A percentile compares a stretch with the other conserved stretches of the same genome.
Evolutionary conservation across 2,329 filamentous ascomycete species (phyloP).

Genomic region (Nothophaeocryptopus gaeumannii): DNA sequence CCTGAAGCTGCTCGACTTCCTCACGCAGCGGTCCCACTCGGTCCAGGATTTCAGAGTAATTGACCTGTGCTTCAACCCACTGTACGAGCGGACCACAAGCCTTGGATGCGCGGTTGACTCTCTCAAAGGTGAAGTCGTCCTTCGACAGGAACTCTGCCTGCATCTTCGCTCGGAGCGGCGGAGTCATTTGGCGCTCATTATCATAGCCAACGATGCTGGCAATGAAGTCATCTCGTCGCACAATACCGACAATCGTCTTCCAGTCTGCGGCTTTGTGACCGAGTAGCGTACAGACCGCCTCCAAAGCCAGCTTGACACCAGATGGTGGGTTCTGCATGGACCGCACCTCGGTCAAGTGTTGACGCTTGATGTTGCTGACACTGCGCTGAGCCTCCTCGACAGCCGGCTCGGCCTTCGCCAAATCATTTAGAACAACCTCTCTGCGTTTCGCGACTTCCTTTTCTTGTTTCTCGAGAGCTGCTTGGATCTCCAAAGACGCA

Average conservation of each 20-base stretch:
- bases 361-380: constrained; percentile 97
- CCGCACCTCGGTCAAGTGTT: constrained; percentile 94
- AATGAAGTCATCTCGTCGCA: constrained; percentile 94
- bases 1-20: constrained; percentile 82
- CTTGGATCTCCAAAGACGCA: constrained; percentile 84
- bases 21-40: constrained; percentile 87
- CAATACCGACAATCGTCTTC: constrained; percentile 84
- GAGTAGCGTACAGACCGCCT: constrained; percentile 93
- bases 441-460: constrained; percentile 77
- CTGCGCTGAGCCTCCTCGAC: constrained; percentile 91
- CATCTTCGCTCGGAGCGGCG: constrained; percentile 78
- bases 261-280: constrained; percentile 87
- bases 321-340: constrained; percentile 92
- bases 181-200: constrained; percentile 94
- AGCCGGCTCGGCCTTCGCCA: constrained; percentile 88
- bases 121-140: constrained; percentile 93
- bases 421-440: constrained; percentile 80
- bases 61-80: constrained; percentile 95
- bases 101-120: constrained; percentile 92
- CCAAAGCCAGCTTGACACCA: constrained; percentile 86
- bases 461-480: constrained; percentile 83
- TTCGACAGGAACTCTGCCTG: constrained; percentile 86
- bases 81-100: constrained; percentile 95
- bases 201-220: constrained; percentile 96
- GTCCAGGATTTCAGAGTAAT: constrained; percentile 95